A percentile compares a stretch with the other conserved stretches of the same genome.
Conservation (phyloP, 192 early-diverging fungal genomes). For the Coemansia sp. region DNA sequence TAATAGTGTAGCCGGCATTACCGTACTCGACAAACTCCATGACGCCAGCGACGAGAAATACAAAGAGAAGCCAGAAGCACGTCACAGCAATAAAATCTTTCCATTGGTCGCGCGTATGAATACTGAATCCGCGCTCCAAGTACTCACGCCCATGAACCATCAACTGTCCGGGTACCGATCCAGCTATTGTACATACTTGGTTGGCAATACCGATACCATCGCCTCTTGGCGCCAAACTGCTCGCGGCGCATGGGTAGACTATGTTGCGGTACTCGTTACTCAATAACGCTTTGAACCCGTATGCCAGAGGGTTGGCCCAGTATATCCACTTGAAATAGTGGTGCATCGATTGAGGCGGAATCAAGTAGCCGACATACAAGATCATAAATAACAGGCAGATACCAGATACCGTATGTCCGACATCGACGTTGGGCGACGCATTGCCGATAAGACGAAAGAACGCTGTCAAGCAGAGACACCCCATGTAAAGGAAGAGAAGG, state of each 20-base stretch:
- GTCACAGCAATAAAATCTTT: slow-evolving; percentile 59
- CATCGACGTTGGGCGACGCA: slow-evolving; percentile 55
- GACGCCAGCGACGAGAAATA: slow-evolving; percentile 33
- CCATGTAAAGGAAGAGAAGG: slow-evolving; percentile 56
- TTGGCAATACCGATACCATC: slow-evolving; percentile 41
- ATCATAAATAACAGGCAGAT: slow-evolving; percentile 60
- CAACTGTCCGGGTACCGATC: slow-evolving; percentile 52
- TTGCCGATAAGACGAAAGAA: slow-evolving; percentile 62
- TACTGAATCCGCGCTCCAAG: slow-evolving; percentile 53
- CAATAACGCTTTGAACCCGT: slow-evolving; percentile 64
- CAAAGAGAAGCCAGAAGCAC: slow-evolving; percentile 38
- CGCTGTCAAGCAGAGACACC: slow-evolving; percentile 48
- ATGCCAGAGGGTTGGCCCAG: slow-evolving; percentile 70
- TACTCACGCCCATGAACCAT: slow-evolving; percentile 61
- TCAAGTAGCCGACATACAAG: slow-evolving; percentile 61
- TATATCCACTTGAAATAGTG: slow-evolving; percentile 64
- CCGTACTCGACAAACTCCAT: slow-evolving; percentile 57
- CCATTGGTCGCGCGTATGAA: slow-evolving; percentile 58
- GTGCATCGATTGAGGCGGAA: slow-evolving; percentile 58
- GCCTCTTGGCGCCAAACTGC: slow-evolving; percentile 49
- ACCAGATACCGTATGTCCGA: slow-evolving; percentile 60
- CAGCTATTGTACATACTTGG: slow-evolving; percentile 62
- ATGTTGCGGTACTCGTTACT: slow-evolving; percentile 57
- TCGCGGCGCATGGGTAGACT: slow-evolving; percentile 17
- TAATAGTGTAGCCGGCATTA: slow-evolving; percentile 40